Base-by-base conservation (phyloP, 306 rosid genomes). In the Abrus precatorius region DNA sequence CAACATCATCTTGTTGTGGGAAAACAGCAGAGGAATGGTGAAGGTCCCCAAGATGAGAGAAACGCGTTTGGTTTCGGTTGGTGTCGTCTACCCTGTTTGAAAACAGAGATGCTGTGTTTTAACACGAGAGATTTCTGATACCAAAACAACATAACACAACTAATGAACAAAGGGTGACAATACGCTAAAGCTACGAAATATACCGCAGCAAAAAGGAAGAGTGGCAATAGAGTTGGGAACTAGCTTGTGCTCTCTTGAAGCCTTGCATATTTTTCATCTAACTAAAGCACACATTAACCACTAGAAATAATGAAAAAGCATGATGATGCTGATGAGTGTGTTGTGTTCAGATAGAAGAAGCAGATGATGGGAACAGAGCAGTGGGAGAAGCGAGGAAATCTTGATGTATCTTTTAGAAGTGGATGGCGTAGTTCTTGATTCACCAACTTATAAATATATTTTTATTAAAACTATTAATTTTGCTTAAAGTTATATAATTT, bases 1-100 rank as follows among this genome's bases (percentile, higher is more conserved):
- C 95, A 91, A 85, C 85, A 90, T 88, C 90, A 84, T 91, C 90
- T 28, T 94, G 84, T 30, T 77, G 91, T 45, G 85, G 90, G 70
- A 94, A 91, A 75, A 83, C 78, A 43, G 89, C 47, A 77, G 89
- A 75, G 32, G 97, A 91, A 73, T 91, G 92, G 36, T 88, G 92
- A 87, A 91, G 90, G 56, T 89, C 95, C 33, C 88, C 92, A 80
- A 93, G 83, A 79, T 90, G 90, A 78, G 85, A 59, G 76, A 90
- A 90, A 53, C 93, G 88, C 40, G 86, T 66, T 40, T 60, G 79
- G 80, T 82, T 85, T 78, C 85, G 57, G 41, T 62, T 75, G 33
- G 78, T 53, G 34, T 89, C 90, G 12, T 87, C 90, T 86, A 88
- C 97, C 79, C 97, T 93, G 90, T 86, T 90, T 83, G 69, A 81